Conservation (phyloP, 75 land plant species). For the Picea sitchensis region DNA sequence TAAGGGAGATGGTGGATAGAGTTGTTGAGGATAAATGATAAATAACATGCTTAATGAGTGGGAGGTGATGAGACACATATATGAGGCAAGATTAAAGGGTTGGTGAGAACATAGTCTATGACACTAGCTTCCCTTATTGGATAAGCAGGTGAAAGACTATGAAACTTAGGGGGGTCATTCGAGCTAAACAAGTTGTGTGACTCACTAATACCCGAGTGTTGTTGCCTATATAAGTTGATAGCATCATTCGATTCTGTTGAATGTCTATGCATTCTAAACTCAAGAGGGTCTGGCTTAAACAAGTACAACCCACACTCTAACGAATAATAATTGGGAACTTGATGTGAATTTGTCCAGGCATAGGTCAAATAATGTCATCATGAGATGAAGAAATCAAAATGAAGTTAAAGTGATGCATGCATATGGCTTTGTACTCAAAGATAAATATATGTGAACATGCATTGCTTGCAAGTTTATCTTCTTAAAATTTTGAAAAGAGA, state of each 20-base stretch:
- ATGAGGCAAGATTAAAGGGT: not conserved
- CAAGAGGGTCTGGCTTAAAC: not conserved
- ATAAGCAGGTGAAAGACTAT: not conserved
- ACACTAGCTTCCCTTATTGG: too few species aligned
- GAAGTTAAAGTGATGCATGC: not conserved
- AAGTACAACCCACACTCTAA: not conserved
- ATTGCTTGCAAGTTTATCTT: not conserved
- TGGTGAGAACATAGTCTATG: too few species aligned
- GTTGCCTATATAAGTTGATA: not conserved
- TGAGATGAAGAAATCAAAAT: not conserved
- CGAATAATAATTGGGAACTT: not conserved
- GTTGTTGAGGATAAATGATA: not conserved
- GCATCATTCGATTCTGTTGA: not conserved
- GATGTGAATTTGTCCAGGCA: not conserved
- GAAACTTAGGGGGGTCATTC: not conserved
- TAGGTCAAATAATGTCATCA: not conserved
- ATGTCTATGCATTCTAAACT: too few species aligned
- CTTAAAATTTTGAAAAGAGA: not conserved
- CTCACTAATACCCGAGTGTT: not conserved
- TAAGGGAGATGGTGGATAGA: not conserved
- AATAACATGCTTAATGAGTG: not conserved
- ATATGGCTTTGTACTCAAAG: not conserved
- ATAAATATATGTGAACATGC: constrained; percentile 2
- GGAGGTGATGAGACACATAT: not conserved
- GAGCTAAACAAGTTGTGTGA: not conserved